Evolutionary conservation across 192 early-diverging fungal genomes (phyloP).

Genomic region (Coemansia sp.): DNA sequence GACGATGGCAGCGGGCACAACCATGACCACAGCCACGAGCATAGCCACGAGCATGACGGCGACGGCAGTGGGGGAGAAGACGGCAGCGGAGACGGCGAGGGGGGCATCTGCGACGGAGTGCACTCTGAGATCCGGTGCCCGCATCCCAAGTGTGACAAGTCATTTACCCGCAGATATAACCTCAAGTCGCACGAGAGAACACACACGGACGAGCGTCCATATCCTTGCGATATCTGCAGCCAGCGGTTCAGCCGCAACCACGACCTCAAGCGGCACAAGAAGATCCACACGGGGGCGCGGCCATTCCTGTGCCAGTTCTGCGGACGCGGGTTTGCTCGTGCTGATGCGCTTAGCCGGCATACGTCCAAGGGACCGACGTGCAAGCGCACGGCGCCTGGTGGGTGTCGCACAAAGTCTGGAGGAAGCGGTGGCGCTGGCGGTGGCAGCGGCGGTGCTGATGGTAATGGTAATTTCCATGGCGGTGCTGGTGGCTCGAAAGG

Average conservation of each 20-base stretch:
- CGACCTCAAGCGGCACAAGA: constrained; percentile 72
- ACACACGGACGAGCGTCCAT: constrained; percentile 75
- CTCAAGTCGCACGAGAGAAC: constrained; percentile 78
- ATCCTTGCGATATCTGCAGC: constrained; percentile 62
- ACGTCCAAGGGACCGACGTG: constrained; percentile 48
- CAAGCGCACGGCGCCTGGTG: constrained; percentile 32
- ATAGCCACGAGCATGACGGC: too few species aligned
- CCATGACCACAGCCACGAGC: too few species aligned
- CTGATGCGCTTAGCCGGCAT: constrained; percentile 49
- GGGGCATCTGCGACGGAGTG: constrained; percentile 12
- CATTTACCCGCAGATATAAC: constrained; percentile 86
- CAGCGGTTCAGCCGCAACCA: constrained; percentile 74
- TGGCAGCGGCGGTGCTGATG: neutral
- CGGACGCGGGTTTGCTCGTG: constrained; percentile 38
- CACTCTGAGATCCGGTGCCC: constrained; percentile 52
- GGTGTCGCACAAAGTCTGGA: constrained; percentile 5
- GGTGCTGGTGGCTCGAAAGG: neutral
- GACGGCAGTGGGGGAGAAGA: neutral
- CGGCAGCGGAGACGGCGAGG: neutral
- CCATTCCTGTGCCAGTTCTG: constrained; percentile 63
- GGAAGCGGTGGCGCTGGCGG: too few species aligned
- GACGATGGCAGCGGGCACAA: too few species aligned
- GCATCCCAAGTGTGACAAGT: constrained; percentile 75
- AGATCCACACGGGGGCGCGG: constrained; percentile 60
- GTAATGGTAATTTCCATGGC: neutral